phyloP scores from a whole-genome alignment of 2,329 filamentous ascomycete species.

The Cladophialophora exuberans region DNA sequence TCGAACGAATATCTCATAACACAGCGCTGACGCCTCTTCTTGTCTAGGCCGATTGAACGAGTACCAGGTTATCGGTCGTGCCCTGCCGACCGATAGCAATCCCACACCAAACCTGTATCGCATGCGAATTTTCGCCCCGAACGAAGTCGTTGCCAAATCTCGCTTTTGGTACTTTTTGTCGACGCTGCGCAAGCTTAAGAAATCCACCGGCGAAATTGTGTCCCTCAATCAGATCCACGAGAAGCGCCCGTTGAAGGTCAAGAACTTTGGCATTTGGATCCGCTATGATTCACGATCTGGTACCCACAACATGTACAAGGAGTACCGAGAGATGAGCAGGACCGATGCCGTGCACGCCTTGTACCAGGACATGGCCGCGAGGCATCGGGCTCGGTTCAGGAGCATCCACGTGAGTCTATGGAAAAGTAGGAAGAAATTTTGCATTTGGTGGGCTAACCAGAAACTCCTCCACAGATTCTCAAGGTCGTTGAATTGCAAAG shows the following conservation, averaged over 20 bases:
- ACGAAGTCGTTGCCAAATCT: constrained; percentile 98
- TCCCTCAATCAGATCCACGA: constrained; percentile 95
- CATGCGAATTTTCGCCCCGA: constrained; percentile 99
- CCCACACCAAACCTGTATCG: constrained; percentile 98
- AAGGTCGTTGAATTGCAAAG: constrained; percentile 98
- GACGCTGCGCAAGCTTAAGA: constrained; percentile 99
- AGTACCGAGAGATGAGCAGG: constrained; percentile 99
- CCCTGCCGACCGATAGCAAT: constrained; percentile 96
- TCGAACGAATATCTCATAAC: background rate
- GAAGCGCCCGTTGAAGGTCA: constrained; percentile 99
- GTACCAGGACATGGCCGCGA: constrained; percentile 99
- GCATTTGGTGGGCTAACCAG: too few species aligned
- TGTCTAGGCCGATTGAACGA: constrained; percentile 93
- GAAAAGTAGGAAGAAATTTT: too few species aligned
- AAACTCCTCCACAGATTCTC: constrained; percentile 73
- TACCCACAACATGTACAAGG: constrained; percentile 99
- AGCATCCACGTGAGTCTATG: constrained; percentile 88
- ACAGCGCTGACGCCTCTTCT: background rate
- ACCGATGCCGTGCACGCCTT: constrained; percentile 93
- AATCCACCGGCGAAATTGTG: constrained; percentile 99
- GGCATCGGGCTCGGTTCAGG: constrained; percentile 96
- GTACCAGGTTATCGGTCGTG: constrained; percentile 99
- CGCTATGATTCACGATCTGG: constrained; percentile 99
- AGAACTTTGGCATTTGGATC: constrained; percentile 99
- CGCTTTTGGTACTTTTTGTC: constrained; percentile 99